A percentile compares a stretch with the other conserved stretches of the same genome.
phyloP scores from a whole-genome alignment of 768 basidiomycete genomes.

The Rhodotorula kratochvilovae region DNA sequence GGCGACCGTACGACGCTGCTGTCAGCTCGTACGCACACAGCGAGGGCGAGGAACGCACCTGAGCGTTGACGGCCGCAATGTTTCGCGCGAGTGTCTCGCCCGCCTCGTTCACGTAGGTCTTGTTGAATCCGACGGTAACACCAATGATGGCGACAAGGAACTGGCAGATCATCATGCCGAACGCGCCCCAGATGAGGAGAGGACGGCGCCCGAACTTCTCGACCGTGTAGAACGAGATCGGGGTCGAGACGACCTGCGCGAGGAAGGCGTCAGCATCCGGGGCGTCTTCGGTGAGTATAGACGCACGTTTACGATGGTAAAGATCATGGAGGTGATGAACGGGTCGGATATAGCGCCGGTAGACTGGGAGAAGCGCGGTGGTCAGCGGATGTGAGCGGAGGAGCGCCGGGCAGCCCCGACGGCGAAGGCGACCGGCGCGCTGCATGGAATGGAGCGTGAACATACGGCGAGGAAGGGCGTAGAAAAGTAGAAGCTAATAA shows the following conservation, averaged over 20 bases:
- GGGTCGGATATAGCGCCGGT: constrained; percentile 39
- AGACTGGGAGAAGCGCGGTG: constrained; percentile 32
- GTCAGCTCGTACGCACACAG: not conserved
- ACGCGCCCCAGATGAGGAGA: constrained; percentile 59
- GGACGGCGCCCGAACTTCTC: constrained; percentile 77
- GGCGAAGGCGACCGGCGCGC: no score
- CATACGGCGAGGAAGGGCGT: no score
- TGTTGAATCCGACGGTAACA: constrained; percentile 47
- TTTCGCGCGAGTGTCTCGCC: constrained; percentile 51
- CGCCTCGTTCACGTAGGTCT: constrained; percentile 46
- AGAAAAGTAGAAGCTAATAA: no score
- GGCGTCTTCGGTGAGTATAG: no score
- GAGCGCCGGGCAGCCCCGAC: no score
- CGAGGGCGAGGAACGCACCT: constrained; percentile 47
- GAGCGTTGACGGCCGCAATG: constrained; percentile 55
- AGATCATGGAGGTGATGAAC: constrained; percentile 41
- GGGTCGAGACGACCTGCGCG: constrained; percentile 55
- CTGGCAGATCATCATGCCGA: constrained; percentile 79
- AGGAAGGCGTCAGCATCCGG: no score
- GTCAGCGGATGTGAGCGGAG: no score
- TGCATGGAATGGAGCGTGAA: no score
- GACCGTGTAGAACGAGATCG: constrained; percentile 73
- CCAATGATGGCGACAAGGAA: constrained; percentile 70
- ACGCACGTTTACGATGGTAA: constrained; percentile 54
- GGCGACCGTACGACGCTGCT: constrained; percentile 43